Base-by-base conservation (phyloP, 805 yeast genomes). In the Priceomyces carsonii region DNA sequence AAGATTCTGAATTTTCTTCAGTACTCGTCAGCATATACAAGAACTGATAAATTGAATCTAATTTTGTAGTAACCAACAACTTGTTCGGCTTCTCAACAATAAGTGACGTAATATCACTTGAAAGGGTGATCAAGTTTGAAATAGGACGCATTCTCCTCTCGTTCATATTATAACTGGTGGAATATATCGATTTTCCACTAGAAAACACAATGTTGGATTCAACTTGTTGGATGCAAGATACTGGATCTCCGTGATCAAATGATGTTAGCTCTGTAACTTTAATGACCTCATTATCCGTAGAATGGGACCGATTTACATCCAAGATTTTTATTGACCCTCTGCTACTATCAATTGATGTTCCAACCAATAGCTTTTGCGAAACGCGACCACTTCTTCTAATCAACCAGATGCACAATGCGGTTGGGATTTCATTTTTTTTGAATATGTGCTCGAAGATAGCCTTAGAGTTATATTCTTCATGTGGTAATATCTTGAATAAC, bases 301-400 rank as follows among this genome's bases (percentile, higher is more conserved):
- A 15, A 18, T 39, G 41, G 2, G 36, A 13, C 33, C 54, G 58
- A 6, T 43, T 24, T 5, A 67, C 38, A 36, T 68, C 71, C 12
- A 68, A 37, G 10, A 68, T 59, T 35, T 63, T 66, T 32, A 68
- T 54, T 1, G 56, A 36, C 2, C 74, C 73, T 5, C 28, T 29
- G 2, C 22, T 33, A 0, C 33, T 43, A 7, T 44, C 47, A 2
- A 42, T 35, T 15, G 28, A 34, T 5, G 59, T 45, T 1, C 69
- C 69, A 20, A 64, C 40, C n/a, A 68, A 47, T 5, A 68, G 39
- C 36, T 67, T 67, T 38, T 63, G 65, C 8, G 72, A 57, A 3
- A 49, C 44, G 13, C 57, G 44, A 5, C 56, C 61, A 8, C 48
- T 46, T 18, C 69, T 47, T 9, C 44, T 38, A 4, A 68, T 50